Evolutionary conservation across 2,329 filamentous ascomycete species (phyloP), one percentile per base, ranked within the genome.

Genomic region (Calonectria hawksworthii): DNA sequence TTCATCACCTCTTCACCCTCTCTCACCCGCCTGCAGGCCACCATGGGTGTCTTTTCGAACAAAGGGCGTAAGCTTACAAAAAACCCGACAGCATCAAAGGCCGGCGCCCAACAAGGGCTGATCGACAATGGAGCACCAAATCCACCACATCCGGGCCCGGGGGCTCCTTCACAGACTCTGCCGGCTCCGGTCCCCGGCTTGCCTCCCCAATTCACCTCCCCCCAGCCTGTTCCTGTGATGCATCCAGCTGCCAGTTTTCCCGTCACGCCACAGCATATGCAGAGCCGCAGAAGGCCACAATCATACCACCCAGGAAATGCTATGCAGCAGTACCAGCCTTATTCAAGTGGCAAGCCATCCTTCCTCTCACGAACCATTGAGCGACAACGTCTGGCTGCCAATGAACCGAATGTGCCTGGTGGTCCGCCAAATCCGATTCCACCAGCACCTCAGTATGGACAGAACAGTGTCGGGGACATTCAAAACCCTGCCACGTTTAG

Each of bases 41-140:
- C 16, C 56, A 63, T 63, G 56, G 56, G 56, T 34, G 14, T 63
- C 32, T 63, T 63, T 26, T 63, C 56, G n/a, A 63, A 13, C 21
- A 63, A 63, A 26, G 52, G 52, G 16, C 52, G 52, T 16, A 56
- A 56, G 52, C 52, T 56, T 14, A 56, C 52, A n/a, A 63, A 63
- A 11, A n/a, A 16, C 2, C 34, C 21, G 0, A 32, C 30, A 3
- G 32, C 3, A 9, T 18, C 23, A 0, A 63, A 36, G 11, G 30
- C 30, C 21, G 34, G 4, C n/a, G 44, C n/a, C 9, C 56, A 21
- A 16, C 13, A 6, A 26, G 34, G 3, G 7, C 13, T 13, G 3
- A 7, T 23, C 5, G 56, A 38, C 34, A 41, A 63, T 47, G 44
- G n/a, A n/a, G 21, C 41, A 18, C 32, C 32, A 38, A 38, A 7